Evolutionary conservation across 2,329 filamentous ascomycete species (phyloP).

Genomic region (Monascus ruber): DNA sequence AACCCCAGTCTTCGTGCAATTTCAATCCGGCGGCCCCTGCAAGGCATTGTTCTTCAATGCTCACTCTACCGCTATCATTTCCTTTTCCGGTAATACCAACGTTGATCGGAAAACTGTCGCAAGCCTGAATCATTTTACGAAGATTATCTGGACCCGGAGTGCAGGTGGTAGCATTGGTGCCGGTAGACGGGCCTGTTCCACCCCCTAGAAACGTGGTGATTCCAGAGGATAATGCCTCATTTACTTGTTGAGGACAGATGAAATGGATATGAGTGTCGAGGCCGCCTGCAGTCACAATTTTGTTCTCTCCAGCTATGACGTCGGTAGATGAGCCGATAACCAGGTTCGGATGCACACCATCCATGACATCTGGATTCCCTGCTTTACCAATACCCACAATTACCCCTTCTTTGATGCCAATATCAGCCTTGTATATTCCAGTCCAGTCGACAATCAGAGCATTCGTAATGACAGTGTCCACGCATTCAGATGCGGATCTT

Average conservation of each 20-base stretch:
- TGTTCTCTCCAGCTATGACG: conserved; percentile 79
- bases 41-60: conserved; percentile 65
- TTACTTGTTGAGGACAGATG: conserved; percentile 84
- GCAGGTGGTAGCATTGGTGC: conserved; percentile 84
- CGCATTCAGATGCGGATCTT: conserved; percentile 54
- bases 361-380: conserved; percentile 95
- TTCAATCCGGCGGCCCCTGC: conserved; percentile 87
- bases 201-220: conserved; percentile 86
- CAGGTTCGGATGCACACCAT: conserved; percentile 67
- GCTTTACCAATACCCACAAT: conserved; percentile 90
- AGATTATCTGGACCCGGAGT: conserved; percentile 78
- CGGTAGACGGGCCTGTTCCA: conserved; percentile 84
- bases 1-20: conserved; percentile 93
- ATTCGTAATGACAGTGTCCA: conserved; percentile 83
- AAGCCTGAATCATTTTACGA: conserved; percentile 79
- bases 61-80: conserved; percentile 62
- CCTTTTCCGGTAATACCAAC: conserved; percentile 88
- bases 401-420: conserved; percentile 76
- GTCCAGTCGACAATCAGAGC: conserved; percentile 83
- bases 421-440: conserved; percentile 93
- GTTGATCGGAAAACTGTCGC: conserved; percentile 72
- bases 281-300: conserved; percentile 82
- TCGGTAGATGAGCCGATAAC: conserved; percentile 81
- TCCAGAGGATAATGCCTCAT: conserved; percentile 72
- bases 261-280: conserved; percentile 88